Evolutionary conservation across 257 asterid species (phyloP).

Genomic region (Penstemon barbatus): DNA sequence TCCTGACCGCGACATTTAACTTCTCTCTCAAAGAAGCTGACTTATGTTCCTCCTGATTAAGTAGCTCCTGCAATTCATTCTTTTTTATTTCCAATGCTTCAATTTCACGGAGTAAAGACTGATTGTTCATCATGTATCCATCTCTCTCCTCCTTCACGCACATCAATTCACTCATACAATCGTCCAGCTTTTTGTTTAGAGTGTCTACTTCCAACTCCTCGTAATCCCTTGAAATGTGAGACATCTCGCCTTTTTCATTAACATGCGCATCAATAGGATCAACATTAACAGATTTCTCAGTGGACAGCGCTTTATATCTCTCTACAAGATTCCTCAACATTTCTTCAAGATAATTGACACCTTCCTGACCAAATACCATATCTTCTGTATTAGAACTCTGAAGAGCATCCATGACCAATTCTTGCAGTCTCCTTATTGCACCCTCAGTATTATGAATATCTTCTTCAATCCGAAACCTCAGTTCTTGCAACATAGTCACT

Average conservation of each 20-base stretch:
- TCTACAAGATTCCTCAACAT: slow-evolving; percentile 61
- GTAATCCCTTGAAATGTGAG: slow-evolving; percentile 40
- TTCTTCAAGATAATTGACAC: slow-evolving; percentile 53
- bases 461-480: slow-evolving; percentile 60
- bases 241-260: slow-evolving; percentile 37
- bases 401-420: slow-evolving; percentile 61
- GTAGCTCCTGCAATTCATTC: slow-evolving; percentile 68
- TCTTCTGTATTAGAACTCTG: slow-evolving; percentile 51
- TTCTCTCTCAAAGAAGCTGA: slow-evolving; percentile 84
- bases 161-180: slow-evolving; percentile 46
- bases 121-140: slow-evolving; percentile 37
- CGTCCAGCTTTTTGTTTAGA: slow-evolving; percentile 44
- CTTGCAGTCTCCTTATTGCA: slow-evolving; percentile 57
- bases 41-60: slow-evolving; percentile 75
- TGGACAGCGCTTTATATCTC: slow-evolving; percentile 46
- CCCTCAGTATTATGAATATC: slow-evolving; percentile 46
- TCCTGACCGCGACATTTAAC: slow-evolving; percentile 83
- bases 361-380: slow-evolving; percentile 47
- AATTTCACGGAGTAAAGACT: slow-evolving; percentile 51
- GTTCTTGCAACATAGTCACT: slow-evolving; percentile 50
- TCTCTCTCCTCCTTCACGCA: slow-evolving; percentile 76
- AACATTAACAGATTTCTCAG: slow-evolving; percentile 36
- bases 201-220: slow-evolving; percentile 45
- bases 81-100: slow-evolving; percentile 57
- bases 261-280: slow-evolving; percentile 45